phyloP scores from a whole-genome alignment of 2,329 filamentous ascomycete species.

The Colletotrichum cordylinicola region DNA sequence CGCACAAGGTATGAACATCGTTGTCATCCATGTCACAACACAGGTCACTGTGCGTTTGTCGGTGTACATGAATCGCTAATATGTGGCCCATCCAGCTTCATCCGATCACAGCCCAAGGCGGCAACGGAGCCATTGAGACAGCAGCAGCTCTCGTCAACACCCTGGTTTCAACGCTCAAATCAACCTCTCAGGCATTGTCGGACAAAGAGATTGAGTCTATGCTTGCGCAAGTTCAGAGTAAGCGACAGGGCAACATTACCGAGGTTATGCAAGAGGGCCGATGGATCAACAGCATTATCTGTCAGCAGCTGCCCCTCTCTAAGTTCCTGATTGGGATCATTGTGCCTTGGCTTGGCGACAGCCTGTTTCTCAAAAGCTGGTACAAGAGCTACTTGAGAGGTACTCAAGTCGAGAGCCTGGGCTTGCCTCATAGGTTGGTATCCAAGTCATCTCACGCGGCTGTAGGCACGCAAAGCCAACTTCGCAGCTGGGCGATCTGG shows the following conservation, averaged over 20 bases:
- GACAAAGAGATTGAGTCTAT: background rate
- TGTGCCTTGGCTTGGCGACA: background rate
- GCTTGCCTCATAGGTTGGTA: background rate
- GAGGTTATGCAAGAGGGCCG: background rate
- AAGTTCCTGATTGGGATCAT: background rate
- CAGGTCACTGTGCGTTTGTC: background rate
- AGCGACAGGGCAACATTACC: background rate
- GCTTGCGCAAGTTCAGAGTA: background rate
- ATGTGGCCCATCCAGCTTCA: conserved; percentile 15
- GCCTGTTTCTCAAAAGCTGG: background rate
- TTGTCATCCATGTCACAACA: too few species aligned
- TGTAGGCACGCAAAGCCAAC: background rate
- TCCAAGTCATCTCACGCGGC: background rate
- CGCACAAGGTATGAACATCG: conserved; percentile 38
- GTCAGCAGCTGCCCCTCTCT: background rate
- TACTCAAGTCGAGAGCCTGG: background rate
- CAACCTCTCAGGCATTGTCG: background rate
- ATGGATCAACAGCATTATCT: background rate
- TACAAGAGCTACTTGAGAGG: background rate
- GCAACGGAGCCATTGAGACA: conserved; percentile 28
- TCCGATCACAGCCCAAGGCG: conserved; percentile 26
- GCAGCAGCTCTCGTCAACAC: conserved; percentile 24
- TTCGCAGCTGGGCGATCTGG: background rate
- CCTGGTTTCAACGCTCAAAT: background rate
- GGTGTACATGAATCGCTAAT: background rate